Evolutionary conservation across 169 alveolate genomes (phyloP).

Genomic region (Babesia microti): DNA sequence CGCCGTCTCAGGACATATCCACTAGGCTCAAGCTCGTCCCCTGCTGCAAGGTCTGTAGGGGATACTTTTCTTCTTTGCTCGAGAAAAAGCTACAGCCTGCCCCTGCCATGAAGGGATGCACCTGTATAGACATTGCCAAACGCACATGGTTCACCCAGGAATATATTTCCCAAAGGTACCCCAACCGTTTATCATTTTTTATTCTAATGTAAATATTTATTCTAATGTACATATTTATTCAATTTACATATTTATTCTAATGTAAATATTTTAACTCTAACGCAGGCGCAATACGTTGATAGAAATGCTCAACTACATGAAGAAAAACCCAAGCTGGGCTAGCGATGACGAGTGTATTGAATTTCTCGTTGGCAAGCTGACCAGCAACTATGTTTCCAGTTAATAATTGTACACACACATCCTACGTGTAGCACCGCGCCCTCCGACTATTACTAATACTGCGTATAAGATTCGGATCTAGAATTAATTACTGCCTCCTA

Average conservation of each 20-base stretch:
- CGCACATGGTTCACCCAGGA: constrained; percentile 16
- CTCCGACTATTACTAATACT: no score
- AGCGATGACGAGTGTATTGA: constrained; percentile 5
- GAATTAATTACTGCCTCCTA: no score
- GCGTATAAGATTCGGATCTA: no score
- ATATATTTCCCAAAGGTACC: constrained; percentile 12
- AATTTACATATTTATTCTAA: no score
- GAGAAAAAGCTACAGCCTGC: no score
- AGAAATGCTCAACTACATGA: constrained; percentile 18
- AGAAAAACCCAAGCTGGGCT: constrained; percentile 16
- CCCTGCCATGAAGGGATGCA: no score
- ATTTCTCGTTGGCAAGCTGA: constrained; percentile 8
- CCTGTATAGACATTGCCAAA: neutral
- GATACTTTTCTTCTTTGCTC: no score
- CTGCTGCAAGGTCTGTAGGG: no score
- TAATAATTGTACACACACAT: no score
- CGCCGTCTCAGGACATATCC: constrained; percentile 7
- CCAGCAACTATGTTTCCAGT: constrained; percentile 2
- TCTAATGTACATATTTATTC: neutral
- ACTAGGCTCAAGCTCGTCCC: no score
- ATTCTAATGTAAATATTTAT: neutral
- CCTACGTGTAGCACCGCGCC: no score
- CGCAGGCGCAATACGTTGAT: constrained; percentile 13
- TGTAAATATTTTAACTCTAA: neutral
- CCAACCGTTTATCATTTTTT: no score